Percentiles rank a stretch among this genome's conserved stretches.
phyloP scores from a whole-genome alignment of 2,329 filamentous ascomycete species.

The Alternaria sp. region DNA sequence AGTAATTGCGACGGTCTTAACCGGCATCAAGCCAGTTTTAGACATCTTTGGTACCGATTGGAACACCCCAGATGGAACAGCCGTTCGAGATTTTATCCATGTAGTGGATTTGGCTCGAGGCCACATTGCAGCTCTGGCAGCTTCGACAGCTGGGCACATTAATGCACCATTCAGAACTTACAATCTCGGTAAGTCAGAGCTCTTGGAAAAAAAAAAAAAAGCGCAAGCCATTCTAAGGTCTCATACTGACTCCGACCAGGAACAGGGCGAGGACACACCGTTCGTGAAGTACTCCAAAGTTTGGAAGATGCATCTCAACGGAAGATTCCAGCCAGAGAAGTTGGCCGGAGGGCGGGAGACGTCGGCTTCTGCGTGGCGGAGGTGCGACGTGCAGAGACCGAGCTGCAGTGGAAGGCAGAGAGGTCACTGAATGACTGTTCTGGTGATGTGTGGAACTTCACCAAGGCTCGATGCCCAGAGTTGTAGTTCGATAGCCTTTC shows the following conservation, averaged over 20 bases:
- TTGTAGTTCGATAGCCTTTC: neutral
- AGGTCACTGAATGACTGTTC: constrained; percentile 50
- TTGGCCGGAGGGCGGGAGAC: constrained; percentile 52
- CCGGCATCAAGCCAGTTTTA: constrained; percentile 62
- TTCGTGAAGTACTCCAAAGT: constrained; percentile 53
- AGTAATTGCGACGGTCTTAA: constrained; percentile 68
- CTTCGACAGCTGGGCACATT: constrained; percentile 43
- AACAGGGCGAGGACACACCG: constrained; percentile 53
- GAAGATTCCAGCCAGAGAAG: constrained; percentile 48
- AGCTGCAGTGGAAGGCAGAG: constrained; percentile 51
- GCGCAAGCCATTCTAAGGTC: neutral
- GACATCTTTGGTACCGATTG: constrained; percentile 71
- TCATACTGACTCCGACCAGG: constrained; percentile 37
- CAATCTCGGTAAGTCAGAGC: constrained; percentile 47
- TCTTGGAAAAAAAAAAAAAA: neutral
- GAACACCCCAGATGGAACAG: constrained; percentile 71
- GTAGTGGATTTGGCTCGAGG: constrained; percentile 71
- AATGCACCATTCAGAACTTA: constrained; percentile 50
- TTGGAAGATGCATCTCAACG: constrained; percentile 49
- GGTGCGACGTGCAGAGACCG: constrained; percentile 48
- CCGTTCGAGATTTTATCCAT: constrained; percentile 73
- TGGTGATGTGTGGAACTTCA: constrained; percentile 52
- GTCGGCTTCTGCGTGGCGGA: constrained; percentile 54
- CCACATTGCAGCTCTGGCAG: constrained; percentile 67
- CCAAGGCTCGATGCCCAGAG: constrained; percentile 35